Base-by-base conservation (phyloP, 2,329 filamentous ascomycete species). In the Trichoderma sp. region DNA sequence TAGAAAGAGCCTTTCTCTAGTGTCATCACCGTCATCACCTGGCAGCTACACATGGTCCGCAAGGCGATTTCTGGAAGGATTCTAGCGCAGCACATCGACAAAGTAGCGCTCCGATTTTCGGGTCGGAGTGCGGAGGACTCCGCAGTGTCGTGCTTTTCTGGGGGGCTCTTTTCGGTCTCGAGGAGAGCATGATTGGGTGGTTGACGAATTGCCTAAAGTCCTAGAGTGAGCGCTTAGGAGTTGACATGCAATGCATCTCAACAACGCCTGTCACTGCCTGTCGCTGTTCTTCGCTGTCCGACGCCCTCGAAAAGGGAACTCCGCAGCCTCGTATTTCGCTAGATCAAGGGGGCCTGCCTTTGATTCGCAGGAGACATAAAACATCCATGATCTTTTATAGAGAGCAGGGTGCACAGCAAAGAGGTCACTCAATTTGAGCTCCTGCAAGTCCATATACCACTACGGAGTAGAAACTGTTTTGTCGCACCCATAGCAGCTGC, bases 81-180 rank as follows among this genome's bases (percentile, higher is more conserved):
- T 71, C 70, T 71, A 71, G 70, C 58, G 57, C 43, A 32, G 39
- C 65, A 34, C 30, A 64, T 26, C 36, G 23, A 64, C 28, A 15
- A 32, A 61, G 43, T 17, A 71, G 64, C 15, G 53, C 63, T 67
- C 70, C 70, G 70, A 63, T 62, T 55, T 53, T 71, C 70, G 70
- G 63, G 39, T 71, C 63, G 62, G 69, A 68, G 65, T 43, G 30
- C 64, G 63, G 70, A 71, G 64, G 57, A 63, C 70, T 71, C 64
- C 70, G 70, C 64, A 63, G 64, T 58, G 50, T 65, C 64, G 58
- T 39, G 67, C 67, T 67, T 67, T 64, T 58, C 13, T 50, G 43
- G 32, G 20, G 34, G 20, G 39, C 7, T 23, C 17, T 43, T 26
- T 39, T 39, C 12, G 55, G 20, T 6, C 30, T 36, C 32, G 39